Evolutionary conservation across 2,329 filamentous ascomycete genomes (phyloP).

Genomic region (Helotiales sp.): DNA sequence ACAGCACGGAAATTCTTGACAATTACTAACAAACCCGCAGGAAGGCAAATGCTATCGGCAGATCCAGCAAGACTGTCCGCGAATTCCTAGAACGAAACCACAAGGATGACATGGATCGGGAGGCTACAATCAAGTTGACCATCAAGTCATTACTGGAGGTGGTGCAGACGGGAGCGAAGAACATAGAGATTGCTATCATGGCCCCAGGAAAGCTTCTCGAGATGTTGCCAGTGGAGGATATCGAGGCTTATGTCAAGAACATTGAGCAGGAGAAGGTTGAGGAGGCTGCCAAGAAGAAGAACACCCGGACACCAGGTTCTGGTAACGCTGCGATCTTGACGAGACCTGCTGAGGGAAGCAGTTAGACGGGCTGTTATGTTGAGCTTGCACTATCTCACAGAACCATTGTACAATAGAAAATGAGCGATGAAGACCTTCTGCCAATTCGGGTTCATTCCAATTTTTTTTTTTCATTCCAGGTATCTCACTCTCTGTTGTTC

Average conservation of each 20-base stretch:
- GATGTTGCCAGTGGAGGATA: slow-evolving; percentile 93
- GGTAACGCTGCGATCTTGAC: slow-evolving; percentile 77
- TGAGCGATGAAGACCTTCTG: slow-evolving; percentile 37
- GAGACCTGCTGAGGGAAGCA: slow-evolving; percentile 47
- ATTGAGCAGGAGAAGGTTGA: slow-evolving; percentile 99
- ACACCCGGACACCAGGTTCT: slow-evolving; percentile 71
- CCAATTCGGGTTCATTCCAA: neutral
- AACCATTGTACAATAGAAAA: slow-evolving; percentile 44
- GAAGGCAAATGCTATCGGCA: slow-evolving; percentile 99
- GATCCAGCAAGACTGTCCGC: slow-evolving; percentile 97
- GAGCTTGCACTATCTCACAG: slow-evolving; percentile 35
- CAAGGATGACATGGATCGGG: slow-evolving; percentile 95
- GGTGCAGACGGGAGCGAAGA: slow-evolving; percentile 98
- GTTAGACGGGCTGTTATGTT: slow-evolving; percentile 19
- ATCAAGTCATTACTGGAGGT: slow-evolving; percentile 99
- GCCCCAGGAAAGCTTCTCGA: slow-evolving; percentile 88
- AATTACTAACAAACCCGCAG: slow-evolving; percentile 52
- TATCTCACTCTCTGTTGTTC: neutral
- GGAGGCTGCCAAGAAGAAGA: slow-evolving; percentile 97
- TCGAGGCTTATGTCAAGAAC: slow-evolving; percentile 96
- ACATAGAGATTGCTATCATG: slow-evolving; percentile 99
- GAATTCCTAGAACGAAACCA: slow-evolving; percentile 99
- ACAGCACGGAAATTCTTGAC: slow-evolving; percentile 36
- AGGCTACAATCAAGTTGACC: slow-evolving; percentile 93
- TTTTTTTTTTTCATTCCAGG: neutral